A percentile compares a stretch with the other conserved stretches of the same genome.
Evolutionary conservation across 75 land plant species (phyloP).

Genomic region (Picea sitchensis): DNA sequence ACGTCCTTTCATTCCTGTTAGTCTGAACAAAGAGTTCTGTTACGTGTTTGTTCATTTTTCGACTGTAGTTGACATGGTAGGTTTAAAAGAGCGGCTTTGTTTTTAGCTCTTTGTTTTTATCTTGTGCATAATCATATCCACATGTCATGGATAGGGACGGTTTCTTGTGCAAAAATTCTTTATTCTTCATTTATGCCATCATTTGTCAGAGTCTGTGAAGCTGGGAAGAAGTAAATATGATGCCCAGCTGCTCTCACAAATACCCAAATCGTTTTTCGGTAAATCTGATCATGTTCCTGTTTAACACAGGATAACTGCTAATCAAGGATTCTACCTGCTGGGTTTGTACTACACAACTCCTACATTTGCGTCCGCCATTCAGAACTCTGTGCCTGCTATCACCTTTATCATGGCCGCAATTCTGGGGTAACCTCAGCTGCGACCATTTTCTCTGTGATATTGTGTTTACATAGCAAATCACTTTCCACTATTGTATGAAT

Average conservation of each 20-base stretch:
- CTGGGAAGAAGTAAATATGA: background rate
- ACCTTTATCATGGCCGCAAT: conserved; percentile 72
- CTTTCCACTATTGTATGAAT: too few relatives aligned
- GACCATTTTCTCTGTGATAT: too few relatives aligned
- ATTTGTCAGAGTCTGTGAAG: too few relatives aligned
- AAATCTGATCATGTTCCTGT: background rate
- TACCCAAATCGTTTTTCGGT: background rate
- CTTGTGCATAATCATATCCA: background rate
- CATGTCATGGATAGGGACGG: background rate
- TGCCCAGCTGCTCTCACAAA: background rate
- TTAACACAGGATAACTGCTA: conserved; percentile 61
- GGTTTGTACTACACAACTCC: conserved; percentile 77
- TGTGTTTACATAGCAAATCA: too few relatives aligned
- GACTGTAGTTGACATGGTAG: too few relatives aligned
- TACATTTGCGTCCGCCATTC: conserved; percentile 75
- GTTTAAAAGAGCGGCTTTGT: background rate
- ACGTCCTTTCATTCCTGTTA: too few relatives aligned
- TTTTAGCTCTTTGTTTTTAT: background rate
- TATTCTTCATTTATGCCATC: background rate
- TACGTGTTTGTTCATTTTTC: too few relatives aligned
- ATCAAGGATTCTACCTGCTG: conserved; percentile 65
- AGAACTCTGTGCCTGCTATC: conserved; percentile 67
- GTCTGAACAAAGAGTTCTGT: too few relatives aligned
- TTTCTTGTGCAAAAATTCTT: background rate
- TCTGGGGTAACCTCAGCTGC: conserved; percentile 44